Evolutionary conservation across 148 eudicot genomes (phyloP).

Genomic region (Nepenthes gracilis): DNA sequence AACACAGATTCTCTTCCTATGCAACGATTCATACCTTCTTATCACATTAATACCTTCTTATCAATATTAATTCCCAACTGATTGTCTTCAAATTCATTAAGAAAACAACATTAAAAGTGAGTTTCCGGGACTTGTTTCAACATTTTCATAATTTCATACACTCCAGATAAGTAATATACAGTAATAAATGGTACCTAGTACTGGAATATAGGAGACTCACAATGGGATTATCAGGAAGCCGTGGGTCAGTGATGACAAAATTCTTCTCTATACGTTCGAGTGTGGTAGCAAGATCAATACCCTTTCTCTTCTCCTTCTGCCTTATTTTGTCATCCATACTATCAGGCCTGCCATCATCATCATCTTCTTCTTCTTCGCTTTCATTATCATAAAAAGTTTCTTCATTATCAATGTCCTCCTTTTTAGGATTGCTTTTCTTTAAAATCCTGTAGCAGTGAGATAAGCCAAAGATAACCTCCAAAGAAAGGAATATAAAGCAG

Average conservation of each 20-base stretch:
- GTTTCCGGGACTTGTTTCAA: too few relatives aligned
- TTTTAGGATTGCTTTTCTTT: slow-evolving; percentile 52
- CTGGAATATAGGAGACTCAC: slow-evolving; percentile 31
- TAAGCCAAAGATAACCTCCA: neutral
- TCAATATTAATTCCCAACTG: too few relatives aligned
- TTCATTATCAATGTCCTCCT: slow-evolving; percentile 29
- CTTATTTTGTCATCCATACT: slow-evolving; percentile 90
- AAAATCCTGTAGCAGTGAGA: slow-evolving; percentile 35
- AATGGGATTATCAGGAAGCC: slow-evolving; percentile 99
- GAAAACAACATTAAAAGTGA: too few relatives aligned
- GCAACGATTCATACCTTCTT: too few relatives aligned
- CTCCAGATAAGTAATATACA: too few relatives aligned
- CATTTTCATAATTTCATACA: too few relatives aligned
- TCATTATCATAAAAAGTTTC: slow-evolving; percentile 14
- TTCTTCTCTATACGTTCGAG: slow-evolving; percentile 99
- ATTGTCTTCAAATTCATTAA: too few relatives aligned
- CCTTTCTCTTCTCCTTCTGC: slow-evolving; percentile 95
- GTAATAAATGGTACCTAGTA: neutral
- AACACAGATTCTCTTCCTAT: too few relatives aligned
- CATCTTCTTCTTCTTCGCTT: slow-evolving; percentile 25
- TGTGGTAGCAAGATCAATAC: slow-evolving; percentile 98
- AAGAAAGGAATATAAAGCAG: slow-evolving; percentile 1
- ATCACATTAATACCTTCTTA: too few relatives aligned
- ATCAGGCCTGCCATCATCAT: slow-evolving; percentile 53
- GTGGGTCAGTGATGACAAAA: slow-evolving; percentile 96